Conservation (phyloP, 495 filamentous ascomycete species). For the Pyrenopolyporus hunteri region DNA sequence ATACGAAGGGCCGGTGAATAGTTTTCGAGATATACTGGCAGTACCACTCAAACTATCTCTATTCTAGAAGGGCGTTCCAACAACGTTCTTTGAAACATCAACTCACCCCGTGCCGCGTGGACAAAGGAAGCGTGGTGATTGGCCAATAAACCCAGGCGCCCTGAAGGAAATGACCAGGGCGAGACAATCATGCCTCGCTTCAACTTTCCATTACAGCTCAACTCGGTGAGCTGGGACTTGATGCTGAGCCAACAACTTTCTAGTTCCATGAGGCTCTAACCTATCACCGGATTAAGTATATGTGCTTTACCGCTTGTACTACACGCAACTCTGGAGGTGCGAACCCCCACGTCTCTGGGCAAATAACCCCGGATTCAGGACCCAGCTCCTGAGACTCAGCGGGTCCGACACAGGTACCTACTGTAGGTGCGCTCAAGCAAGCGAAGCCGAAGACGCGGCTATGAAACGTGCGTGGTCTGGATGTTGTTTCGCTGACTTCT, state of each 20-base stretch:
- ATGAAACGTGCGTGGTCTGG: slow-evolving; percentile 35
- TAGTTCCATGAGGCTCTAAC: neutral
- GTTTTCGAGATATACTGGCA: neutral
- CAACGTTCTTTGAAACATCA: neutral
- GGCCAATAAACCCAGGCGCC: neutral
- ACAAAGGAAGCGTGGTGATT: slow-evolving; percentile 2
- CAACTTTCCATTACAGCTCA: slow-evolving; percentile 2
- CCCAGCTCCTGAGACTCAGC: neutral
- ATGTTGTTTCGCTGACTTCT: slow-evolving; percentile 33
- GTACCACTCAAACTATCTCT: too few relatives aligned
- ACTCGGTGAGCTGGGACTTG: slow-evolving; percentile 14
- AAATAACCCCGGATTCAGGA: slow-evolving; percentile 10
- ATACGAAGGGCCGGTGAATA: neutral
- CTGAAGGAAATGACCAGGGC: neutral
- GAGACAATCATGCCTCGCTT: slow-evolving; percentile 1
- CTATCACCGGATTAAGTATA: neutral
- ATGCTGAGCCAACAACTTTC: neutral
- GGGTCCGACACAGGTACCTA: slow-evolving; percentile 22
- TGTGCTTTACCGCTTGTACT: too few relatives aligned
- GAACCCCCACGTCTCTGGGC: too few relatives aligned
- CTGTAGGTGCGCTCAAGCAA: slow-evolving; percentile 3
- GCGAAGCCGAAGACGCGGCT: neutral
- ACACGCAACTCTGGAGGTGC: too few relatives aligned
- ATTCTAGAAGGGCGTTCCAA: too few relatives aligned
- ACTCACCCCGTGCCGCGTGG: slow-evolving; percentile 8